These are phyloP conservation scores for Protomyces arabidopsidicola DNA, from an alignment of 1,139 yeast genomes.

Conservation along the genomic window DNA sequence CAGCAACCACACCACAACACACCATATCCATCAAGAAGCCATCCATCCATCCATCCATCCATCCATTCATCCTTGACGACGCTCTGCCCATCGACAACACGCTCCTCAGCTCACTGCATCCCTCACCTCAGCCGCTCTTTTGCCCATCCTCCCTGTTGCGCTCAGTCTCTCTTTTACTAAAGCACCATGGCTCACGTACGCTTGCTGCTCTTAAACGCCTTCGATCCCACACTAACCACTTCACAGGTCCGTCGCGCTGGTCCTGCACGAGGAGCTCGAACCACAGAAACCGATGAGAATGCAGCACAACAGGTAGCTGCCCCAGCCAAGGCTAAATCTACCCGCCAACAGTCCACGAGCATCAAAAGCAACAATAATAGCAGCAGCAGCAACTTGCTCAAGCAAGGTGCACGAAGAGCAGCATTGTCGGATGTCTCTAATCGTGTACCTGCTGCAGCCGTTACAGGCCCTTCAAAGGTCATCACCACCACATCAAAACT, in stretches of 20 bases:
- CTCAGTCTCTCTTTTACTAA: neutral
- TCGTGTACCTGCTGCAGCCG: constrained; percentile 18
- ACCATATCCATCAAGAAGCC: no score
- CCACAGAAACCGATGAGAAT: constrained; percentile 11
- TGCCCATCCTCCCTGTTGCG: neutral
- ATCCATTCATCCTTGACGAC: no score
- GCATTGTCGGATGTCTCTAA: constrained; percentile 34
- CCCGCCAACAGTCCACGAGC: neutral
- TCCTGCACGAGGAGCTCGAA: constrained; percentile 4
- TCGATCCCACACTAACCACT: neutral
- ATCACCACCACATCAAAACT: constrained; percentile 1
- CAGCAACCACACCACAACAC: no score
- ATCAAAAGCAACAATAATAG: no score
- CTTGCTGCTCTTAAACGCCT: neutral
- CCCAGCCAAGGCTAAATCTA: neutral
- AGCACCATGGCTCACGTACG: neutral
- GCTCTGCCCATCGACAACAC: no score
- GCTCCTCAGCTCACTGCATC: no score
- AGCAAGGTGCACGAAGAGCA: constrained; percentile 33
- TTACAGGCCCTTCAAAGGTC: neutral
- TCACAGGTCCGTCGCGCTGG: constrained; percentile 16
- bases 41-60: no score
- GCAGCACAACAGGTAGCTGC: neutral
- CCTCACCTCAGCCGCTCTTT: neutral
- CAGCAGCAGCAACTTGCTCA: constrained; percentile 24